phyloP scores from a whole-genome alignment of 2,329 filamentous ascomycete genomes.

The Apiospora aurea region DNA sequence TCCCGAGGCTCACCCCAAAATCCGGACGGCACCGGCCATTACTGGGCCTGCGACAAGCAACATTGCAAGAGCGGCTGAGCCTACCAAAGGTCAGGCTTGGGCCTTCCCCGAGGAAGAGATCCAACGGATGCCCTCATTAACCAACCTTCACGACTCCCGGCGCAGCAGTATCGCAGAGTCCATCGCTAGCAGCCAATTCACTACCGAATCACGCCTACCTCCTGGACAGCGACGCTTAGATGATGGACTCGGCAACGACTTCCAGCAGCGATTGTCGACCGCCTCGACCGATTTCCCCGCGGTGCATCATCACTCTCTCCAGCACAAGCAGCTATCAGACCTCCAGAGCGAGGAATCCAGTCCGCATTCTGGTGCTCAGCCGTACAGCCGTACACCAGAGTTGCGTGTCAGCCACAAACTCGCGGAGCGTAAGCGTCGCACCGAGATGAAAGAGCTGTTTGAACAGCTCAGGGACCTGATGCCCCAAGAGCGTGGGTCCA shows the following conservation, averaged over 20 bases:
- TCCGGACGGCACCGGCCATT: slow-evolving; percentile 77
- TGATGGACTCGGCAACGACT: slow-evolving; percentile 58
- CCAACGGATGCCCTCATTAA: slow-evolving; percentile 43
- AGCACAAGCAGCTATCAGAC: slow-evolving; percentile 75
- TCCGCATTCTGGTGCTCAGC: slow-evolving; percentile 65
- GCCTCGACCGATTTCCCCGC: slow-evolving; percentile 63
- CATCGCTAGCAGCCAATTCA: slow-evolving; percentile 80
- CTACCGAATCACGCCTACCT: slow-evolving; percentile 75
- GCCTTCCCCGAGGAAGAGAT: slow-evolving; percentile 80
- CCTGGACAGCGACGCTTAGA: slow-evolving; percentile 76
- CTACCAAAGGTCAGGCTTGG: slow-evolving; percentile 84
- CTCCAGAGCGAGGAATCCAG: slow-evolving; percentile 67
- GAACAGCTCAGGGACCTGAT: slow-evolving; percentile 80
- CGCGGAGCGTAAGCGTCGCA: slow-evolving; percentile 81
- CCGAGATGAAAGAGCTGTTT: slow-evolving; percentile 89
- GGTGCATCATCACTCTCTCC: slow-evolving; percentile 77
- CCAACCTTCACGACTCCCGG: slow-evolving; percentile 62
- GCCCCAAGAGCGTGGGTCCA: slow-evolving; percentile 81
- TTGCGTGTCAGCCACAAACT: slow-evolving; percentile 85
- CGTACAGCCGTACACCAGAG: slow-evolving; percentile 84
- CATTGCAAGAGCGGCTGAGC: slow-evolving; percentile 76
- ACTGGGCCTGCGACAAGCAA: slow-evolving; percentile 71
- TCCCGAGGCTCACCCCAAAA: slow-evolving; percentile 58
- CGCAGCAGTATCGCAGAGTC: slow-evolving; percentile 81
- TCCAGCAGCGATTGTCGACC: slow-evolving; percentile 53